These are phyloP conservation scores for Mycena leptocephala DNA, from an alignment of 768 basidiomycete species.

Conservation along the genomic window DNA sequence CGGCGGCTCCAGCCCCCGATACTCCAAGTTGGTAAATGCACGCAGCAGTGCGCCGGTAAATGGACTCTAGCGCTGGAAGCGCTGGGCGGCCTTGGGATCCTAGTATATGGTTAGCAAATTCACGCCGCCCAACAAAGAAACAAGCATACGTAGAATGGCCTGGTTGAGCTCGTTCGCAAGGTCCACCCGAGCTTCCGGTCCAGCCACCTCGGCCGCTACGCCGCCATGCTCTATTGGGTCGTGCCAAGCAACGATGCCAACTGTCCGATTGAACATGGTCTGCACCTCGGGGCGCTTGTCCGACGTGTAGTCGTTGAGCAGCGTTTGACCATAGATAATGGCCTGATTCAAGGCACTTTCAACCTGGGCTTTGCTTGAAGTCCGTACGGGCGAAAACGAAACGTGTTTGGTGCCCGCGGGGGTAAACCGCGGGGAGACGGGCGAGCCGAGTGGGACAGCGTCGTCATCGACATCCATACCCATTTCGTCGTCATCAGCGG, in stretches of 20 bases:
- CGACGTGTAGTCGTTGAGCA: slow-evolving; percentile 79
- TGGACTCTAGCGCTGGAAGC: slow-evolving; percentile 79
- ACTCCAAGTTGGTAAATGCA: slow-evolving; percentile 82
- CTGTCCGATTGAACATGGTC: slow-evolving; percentile 79
- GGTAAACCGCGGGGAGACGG: slow-evolving; percentile 30
- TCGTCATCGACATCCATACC: slow-evolving; percentile 77
- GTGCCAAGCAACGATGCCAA: slow-evolving; percentile 86
- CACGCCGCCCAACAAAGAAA: not conserved
- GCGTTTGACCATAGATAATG: slow-evolving; percentile 80
- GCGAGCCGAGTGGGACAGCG: slow-evolving; percentile 32
- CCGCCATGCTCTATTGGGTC: slow-evolving; percentile 81
- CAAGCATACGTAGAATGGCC: slow-evolving; percentile 82
- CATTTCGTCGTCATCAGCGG: slow-evolving; percentile 62
- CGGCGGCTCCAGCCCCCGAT: slow-evolving; percentile 82
- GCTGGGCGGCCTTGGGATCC: slow-evolving; percentile 86
- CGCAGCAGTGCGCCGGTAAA: slow-evolving; percentile 84
- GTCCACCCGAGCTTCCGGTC: slow-evolving; percentile 74
- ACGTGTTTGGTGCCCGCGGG: slow-evolving; percentile 32
- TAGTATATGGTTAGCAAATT: slow-evolving; percentile 45
- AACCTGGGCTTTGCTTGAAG: slow-evolving; percentile 53
- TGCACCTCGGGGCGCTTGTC: slow-evolving; percentile 78
- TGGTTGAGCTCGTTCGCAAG: slow-evolving; percentile 87
- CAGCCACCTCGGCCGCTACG: slow-evolving; percentile 76
- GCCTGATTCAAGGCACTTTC: slow-evolving; percentile 76
- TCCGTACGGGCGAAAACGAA: slow-evolving; percentile 41